A percentile compares a stretch with the other conserved stretches of the same genome.
phyloP scores from a whole-genome alignment of 2,329 filamentous ascomycete genomes.

The Fusarium continuum region DNA sequence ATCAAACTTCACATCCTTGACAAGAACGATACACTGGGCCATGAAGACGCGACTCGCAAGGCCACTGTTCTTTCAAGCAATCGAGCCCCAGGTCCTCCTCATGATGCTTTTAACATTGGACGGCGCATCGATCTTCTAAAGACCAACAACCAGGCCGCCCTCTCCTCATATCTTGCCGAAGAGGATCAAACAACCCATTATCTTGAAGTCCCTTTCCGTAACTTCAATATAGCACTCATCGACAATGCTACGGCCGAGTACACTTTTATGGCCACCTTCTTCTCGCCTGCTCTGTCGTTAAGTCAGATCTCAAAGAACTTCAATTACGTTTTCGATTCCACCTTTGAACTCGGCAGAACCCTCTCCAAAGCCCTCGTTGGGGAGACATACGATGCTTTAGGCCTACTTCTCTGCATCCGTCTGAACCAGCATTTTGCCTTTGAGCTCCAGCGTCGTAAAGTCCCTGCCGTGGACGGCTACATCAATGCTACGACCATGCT shows the following conservation, averaged over 20 bases:
- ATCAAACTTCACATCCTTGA: constrained; percentile 85
- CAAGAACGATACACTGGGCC: constrained; percentile 82
- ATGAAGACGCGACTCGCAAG: constrained; percentile 76
- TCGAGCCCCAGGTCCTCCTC: constrained; percentile 63
- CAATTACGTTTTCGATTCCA: constrained; percentile 86
- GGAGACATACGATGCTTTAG: constrained; percentile 83
- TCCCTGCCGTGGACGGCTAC: constrained; percentile 89
- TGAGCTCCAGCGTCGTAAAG: constrained; percentile 88
- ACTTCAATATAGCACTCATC: constrained; percentile 92
- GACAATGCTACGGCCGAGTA: constrained; percentile 97
- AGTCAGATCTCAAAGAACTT: constrained; percentile 84
- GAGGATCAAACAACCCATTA: constrained; percentile 88
- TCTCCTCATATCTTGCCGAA: constrained; percentile 90
- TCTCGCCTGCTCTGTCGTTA: constrained; percentile 79
- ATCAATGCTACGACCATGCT: constrained; percentile 96
- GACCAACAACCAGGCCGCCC: constrained; percentile 74
- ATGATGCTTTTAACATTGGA: constrained; percentile 90
- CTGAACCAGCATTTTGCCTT: constrained; percentile 95
- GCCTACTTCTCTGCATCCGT: constrained; percentile 88
- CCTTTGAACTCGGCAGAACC: constrained; percentile 81
- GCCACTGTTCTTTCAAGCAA: constrained; percentile 63
- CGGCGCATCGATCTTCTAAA: constrained; percentile 85
- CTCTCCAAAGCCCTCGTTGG: constrained; percentile 81
- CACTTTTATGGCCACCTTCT: constrained; percentile 90
- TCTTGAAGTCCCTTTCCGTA: constrained; percentile 88